Conservation (phyloP, 2,329 filamentous ascomycete species). For the Verruconis gallopava region DNA sequence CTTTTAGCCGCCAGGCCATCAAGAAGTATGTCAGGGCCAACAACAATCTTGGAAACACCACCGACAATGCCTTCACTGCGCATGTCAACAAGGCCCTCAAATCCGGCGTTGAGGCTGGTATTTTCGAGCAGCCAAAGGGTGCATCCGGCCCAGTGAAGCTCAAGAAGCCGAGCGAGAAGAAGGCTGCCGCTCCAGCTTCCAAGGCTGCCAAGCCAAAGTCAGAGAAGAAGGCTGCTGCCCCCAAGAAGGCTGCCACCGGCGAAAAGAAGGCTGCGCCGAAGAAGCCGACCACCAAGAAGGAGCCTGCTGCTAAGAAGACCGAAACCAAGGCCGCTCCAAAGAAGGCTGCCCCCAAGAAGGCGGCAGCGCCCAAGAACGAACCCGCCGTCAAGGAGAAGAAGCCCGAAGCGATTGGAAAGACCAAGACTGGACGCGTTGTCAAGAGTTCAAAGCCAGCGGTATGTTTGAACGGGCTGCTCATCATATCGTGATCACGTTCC, state of each 20-base stretch:
- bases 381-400: slow-evolving; percentile 57
- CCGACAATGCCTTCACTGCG: slow-evolving; percentile 48
- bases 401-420: slow-evolving; percentile 57
- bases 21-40: slow-evolving; percentile 65
- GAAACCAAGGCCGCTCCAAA: slow-evolving; percentile 34
- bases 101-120: slow-evolving; percentile 70
- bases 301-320: slow-evolving; percentile 18
- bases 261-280: slow-evolving; percentile 34
- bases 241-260: slow-evolving; percentile 20
- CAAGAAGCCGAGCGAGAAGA: slow-evolving; percentile 55
- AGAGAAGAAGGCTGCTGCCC: slow-evolving; percentile 21
- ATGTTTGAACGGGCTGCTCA: too few relatives aligned
- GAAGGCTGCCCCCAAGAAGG: slow-evolving; percentile 34
- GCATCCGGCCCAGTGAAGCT: slow-evolving; percentile 87
- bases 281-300: slow-evolving; percentile 22
- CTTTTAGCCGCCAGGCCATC: slow-evolving; percentile 57
- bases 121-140: slow-evolving; percentile 88
- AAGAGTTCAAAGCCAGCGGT: slow-evolving; percentile 42
- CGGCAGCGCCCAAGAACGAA: slow-evolving; percentile 26
- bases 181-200: slow-evolving; percentile 14
- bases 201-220: slow-evolving; percentile 16
- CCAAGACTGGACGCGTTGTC: slow-evolving; percentile 74
- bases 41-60: slow-evolving; percentile 48
- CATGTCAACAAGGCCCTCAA: slow-evolving; percentile 81
- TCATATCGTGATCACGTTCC: too few relatives aligned